phyloP scores from a whole-genome alignment of 2,329 filamentous ascomycete species.

The Xylariaceae sp. region DNA sequence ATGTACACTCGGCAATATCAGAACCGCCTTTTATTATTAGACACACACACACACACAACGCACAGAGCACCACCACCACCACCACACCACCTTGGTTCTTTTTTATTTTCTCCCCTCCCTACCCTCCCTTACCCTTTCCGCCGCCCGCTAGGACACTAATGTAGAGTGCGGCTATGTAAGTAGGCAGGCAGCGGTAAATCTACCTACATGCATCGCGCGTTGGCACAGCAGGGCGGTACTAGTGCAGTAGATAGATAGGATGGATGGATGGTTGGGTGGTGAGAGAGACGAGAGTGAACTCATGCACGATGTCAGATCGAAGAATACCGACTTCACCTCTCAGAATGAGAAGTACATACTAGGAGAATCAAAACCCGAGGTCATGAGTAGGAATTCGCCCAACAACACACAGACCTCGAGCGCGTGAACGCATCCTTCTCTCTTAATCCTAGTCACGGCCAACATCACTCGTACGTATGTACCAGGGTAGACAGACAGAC shows the following conservation, averaged over 20 bases:
- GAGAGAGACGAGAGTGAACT: conserved; percentile 9
- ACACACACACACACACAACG: background rate
- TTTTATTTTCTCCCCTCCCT: background rate
- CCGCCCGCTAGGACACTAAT: conserved; percentile 26
- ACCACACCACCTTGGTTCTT: too few relatives aligned
- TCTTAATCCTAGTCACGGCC: background rate
- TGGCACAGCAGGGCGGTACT: conserved; percentile 23
- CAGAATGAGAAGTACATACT: conserved; percentile 5
- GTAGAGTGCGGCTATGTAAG: conserved; percentile 34
- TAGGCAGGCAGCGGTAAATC: conserved; percentile 3
- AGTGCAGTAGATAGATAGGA: background rate
- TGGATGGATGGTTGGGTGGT: too few relatives aligned
- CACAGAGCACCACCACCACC: too few relatives aligned
- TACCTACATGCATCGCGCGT: conserved; percentile 24
- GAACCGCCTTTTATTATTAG: background rate
- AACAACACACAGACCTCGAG: background rate
- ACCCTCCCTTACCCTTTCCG: conserved; percentile 22
- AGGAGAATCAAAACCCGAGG: background rate
- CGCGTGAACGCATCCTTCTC: conserved; percentile 11
- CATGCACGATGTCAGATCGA: conserved; percentile 33
- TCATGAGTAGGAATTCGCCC: background rate
- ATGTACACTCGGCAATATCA: too few relatives aligned
- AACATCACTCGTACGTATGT: background rate
- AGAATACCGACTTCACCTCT: conserved; percentile 20
- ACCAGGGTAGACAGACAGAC: background rate